These are phyloP conservation scores for Sarcomyxa edulis DNA, from an alignment of 768 basidiomycete genomes.

Conservation along the genomic window DNA sequence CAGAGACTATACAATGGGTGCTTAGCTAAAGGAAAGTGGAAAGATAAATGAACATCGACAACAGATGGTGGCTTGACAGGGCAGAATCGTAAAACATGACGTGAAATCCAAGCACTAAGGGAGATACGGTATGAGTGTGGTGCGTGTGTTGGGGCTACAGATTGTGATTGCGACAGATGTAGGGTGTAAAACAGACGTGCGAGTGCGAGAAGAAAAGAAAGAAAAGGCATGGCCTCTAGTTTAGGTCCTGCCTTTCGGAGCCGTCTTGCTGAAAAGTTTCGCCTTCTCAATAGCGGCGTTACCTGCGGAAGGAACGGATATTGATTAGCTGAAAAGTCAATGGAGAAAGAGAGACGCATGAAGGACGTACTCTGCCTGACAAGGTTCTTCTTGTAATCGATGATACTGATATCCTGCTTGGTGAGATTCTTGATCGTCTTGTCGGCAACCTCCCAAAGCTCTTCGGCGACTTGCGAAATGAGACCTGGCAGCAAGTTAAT, in stretches of 20 bases:
- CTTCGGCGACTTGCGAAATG: slow-evolving; percentile 96
- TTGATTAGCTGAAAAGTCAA: slow-evolving; percentile 2
- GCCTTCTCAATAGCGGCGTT: slow-evolving; percentile 87
- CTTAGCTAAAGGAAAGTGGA: too few relatives aligned
- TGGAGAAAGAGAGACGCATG: neutral
- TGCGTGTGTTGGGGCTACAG: too few relatives aligned
- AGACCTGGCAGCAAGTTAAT: slow-evolving; percentile 49
- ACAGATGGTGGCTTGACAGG: too few relatives aligned
- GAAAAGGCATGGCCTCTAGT: neutral
- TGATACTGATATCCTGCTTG: slow-evolving; percentile 84
- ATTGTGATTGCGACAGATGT: too few relatives aligned
- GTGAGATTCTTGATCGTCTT: slow-evolving; percentile 91
- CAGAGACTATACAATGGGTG: too few relatives aligned
- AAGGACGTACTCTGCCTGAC: slow-evolving; percentile 65
- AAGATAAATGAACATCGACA: too few relatives aligned
- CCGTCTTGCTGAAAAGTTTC: slow-evolving; percentile 84
- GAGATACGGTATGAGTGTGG: too few relatives aligned
- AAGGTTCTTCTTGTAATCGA: slow-evolving; percentile 89
- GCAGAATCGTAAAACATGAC: too few relatives aligned
- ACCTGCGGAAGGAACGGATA: slow-evolving; percentile 37
- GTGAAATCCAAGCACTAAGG: too few relatives aligned
- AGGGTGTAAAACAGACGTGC: neutral
- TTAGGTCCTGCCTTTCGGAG: slow-evolving; percentile 65
- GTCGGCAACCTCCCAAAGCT: slow-evolving; percentile 98
- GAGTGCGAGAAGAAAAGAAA: slow-evolving; percentile 1